Evolutionary conservation across 106 monocot genomes (phyloP).

Genomic region (Apostasia ramifera): DNA sequence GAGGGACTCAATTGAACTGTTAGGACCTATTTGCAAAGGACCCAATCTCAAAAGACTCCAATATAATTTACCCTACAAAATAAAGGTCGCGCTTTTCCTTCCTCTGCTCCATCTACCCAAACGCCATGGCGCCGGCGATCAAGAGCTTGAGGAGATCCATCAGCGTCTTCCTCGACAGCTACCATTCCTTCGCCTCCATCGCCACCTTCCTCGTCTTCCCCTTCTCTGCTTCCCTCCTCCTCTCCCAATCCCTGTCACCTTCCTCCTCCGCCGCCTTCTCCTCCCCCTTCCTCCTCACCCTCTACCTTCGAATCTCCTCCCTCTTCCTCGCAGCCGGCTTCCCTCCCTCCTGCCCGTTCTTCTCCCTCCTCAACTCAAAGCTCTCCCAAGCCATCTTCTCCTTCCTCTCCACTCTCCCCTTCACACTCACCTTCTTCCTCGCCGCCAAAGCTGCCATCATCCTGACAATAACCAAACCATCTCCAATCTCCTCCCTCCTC

Average conservation of each 20-base stretch:
- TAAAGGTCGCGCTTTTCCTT: no score
- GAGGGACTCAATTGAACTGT: no score
- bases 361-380: slow-evolving; percentile 39
- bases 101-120: no score
- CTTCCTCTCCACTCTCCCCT: slow-evolving; percentile 46
- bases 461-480: slow-evolving; percentile 7
- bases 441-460: slow-evolving; percentile 60
- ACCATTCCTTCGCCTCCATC: slow-evolving; percentile 43
- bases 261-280: slow-evolving; percentile 24
- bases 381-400: slow-evolving; percentile 58
- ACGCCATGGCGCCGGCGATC: slow-evolving; percentile 32
- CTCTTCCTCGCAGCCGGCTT: slow-evolving; percentile 53
- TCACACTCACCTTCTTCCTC: slow-evolving; percentile 58
- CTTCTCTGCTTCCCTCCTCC: slow-evolving; percentile 37
- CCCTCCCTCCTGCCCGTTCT: slow-evolving; percentile 38
- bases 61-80: no score
- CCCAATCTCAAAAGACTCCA: no score
- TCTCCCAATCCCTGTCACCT: slow-evolving; percentile 32
- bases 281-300: slow-evolving; percentile 11
- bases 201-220: slow-evolving; percentile 55
- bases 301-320: slow-evolving; percentile 28
- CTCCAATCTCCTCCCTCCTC: slow-evolving; percentile 16
- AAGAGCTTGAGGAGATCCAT: slow-evolving; percentile 50
- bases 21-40: no score
- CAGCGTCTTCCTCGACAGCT: slow-evolving; percentile 48